Evolutionary conservation across 768 basidiomycete species (phyloP).

Genomic region (Auricularia cornea): DNA sequence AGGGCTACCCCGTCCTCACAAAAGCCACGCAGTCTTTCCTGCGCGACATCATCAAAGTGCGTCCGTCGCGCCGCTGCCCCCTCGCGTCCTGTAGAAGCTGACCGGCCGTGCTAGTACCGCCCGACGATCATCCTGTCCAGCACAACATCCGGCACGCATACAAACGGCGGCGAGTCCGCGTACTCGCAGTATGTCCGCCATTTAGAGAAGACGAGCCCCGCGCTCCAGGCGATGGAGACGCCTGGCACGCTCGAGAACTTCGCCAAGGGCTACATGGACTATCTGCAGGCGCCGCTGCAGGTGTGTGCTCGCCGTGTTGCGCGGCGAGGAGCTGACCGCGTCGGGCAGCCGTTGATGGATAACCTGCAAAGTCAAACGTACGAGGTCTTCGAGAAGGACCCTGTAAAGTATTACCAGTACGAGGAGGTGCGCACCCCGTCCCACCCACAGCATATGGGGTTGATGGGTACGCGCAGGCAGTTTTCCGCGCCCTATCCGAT

Average conservation of each 20-base stretch:
- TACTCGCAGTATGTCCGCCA: constrained; percentile 87
- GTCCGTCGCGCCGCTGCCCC: constrained; percentile 14
- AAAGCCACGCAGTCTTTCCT: constrained; percentile 91
- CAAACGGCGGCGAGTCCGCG: constrained; percentile 71
- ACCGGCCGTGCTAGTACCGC: constrained; percentile 49
- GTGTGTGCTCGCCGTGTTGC: constrained; percentile 28
- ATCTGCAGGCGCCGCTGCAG: constrained; percentile 89
- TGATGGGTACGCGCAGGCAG: constrained; percentile 4
- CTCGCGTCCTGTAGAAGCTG: background rate
- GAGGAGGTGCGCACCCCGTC: constrained; percentile 58
- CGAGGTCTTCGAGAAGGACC: constrained; percentile 96
- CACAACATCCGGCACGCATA: constrained; percentile 55
- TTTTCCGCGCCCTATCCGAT: constrained; percentile 65
- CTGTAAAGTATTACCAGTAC: constrained; percentile 91
- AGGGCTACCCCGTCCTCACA: constrained; percentile 93
- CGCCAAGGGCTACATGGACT: constrained; percentile 91
- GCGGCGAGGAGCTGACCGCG: background rate
- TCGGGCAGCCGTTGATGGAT: constrained; percentile 82
- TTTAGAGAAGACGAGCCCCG: constrained; percentile 68
- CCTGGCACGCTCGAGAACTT: constrained; percentile 80
- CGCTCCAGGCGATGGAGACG: constrained; percentile 52
- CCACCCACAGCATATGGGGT: too few species aligned
- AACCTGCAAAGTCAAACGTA: constrained; percentile 93
- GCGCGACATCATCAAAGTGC: constrained; percentile 78
- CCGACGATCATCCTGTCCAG: constrained; percentile 79